Conservation (phyloP, 2,329 filamentous ascomycete genomes). For the Colletotrichum higginsianum region DNA sequence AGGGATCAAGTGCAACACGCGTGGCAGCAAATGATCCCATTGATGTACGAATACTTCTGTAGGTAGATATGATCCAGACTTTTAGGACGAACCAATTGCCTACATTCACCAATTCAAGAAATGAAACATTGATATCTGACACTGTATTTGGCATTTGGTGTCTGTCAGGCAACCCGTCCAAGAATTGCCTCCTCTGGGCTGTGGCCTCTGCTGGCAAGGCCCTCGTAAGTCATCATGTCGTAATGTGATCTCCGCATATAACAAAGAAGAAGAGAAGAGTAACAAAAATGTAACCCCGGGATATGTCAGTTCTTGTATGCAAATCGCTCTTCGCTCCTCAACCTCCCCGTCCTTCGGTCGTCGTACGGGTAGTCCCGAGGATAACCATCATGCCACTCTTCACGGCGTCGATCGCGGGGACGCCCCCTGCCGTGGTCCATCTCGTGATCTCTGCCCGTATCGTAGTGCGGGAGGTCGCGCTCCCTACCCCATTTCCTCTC, state of each 20-base stretch:
- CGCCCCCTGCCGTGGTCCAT: slow-evolving; percentile 42
- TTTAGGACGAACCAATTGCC: background rate
- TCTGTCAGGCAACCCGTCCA: background rate
- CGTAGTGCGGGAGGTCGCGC: slow-evolving; percentile 48
- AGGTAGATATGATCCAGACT: background rate
- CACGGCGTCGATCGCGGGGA: slow-evolving; percentile 42
- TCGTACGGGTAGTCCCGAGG: slow-evolving; percentile 47
- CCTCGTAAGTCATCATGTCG: slow-evolving; percentile 13
- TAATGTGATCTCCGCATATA: background rate
- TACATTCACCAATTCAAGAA: no score
- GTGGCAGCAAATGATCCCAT: slow-evolving; percentile 4
- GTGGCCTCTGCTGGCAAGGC: background rate
- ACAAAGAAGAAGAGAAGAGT: background rate
- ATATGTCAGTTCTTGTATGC: slow-evolving; percentile 26
- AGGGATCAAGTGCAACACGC: background rate
- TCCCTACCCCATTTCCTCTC: slow-evolving; percentile 51
- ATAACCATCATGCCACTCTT: slow-evolving; percentile 47
- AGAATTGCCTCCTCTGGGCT: background rate
- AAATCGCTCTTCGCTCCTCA: slow-evolving; percentile 36
- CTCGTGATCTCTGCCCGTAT: slow-evolving; percentile 43
- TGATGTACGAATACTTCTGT: slow-evolving; percentile 1
- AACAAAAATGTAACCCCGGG: no score
- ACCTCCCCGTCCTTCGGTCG: slow-evolving; percentile 28
- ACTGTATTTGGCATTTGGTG: background rate
- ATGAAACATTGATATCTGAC: background rate